Conservation (phyloP, 305 asterid genomes). For the Ruellia speciosa region DNA sequence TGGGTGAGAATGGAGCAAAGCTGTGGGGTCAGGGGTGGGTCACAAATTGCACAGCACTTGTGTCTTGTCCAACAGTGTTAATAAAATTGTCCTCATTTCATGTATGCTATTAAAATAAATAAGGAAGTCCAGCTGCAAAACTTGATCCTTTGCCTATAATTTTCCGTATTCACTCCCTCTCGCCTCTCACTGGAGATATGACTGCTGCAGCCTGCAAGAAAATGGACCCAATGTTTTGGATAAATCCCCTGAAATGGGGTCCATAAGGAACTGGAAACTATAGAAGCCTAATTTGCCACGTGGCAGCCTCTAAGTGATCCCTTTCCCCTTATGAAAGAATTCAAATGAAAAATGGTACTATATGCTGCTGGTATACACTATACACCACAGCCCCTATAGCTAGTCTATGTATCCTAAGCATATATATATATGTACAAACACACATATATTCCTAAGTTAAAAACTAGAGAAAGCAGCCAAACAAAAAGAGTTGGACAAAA, state of each 20-base stretch:
- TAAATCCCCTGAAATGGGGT: neutral
- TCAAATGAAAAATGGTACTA: neutral
- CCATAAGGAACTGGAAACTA: neutral
- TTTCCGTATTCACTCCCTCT: neutral
- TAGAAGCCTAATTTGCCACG: neutral
- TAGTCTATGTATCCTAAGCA: neutral
- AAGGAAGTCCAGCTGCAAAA: neutral
- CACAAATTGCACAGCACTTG: neutral
- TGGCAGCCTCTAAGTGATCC: neutral
- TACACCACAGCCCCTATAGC: no score
- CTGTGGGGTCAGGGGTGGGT: slow-evolving; percentile 6
- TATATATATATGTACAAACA: neutral
- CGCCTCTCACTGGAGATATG: neutral
- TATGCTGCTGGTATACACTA: no score
- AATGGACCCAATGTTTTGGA: neutral
- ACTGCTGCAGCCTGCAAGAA: neutral
- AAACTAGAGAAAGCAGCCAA: neutral
- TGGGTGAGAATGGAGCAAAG: neutral
- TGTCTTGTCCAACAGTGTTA: neutral
- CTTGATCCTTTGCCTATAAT: neutral
- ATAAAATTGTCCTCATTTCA: neutral
- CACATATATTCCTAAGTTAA: neutral
- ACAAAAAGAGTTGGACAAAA: neutral
- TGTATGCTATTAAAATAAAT: neutral
- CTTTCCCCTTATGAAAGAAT: neutral